Percentiles rank a stretch among this genome's conserved stretches.
phyloP scores from a whole-genome alignment of 2,329 filamentous ascomycete species.

The Alternaria conjuncta region DNA sequence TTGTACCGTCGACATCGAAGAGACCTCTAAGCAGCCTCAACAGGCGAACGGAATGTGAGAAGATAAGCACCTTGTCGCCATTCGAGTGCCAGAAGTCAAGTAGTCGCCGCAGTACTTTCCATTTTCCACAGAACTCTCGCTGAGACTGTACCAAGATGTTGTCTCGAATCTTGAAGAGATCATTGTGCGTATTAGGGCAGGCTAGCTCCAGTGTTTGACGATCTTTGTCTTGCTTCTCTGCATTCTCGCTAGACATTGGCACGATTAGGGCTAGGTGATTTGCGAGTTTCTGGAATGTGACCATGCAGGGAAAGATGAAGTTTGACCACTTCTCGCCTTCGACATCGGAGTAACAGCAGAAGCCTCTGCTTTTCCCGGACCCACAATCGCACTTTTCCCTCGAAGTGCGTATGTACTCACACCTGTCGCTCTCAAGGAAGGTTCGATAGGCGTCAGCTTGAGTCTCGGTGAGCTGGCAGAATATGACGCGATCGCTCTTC shows the following conservation, averaged over 20 bases:
- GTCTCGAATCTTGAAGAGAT: conserved; percentile 76
- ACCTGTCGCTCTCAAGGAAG: conserved; percentile 74
- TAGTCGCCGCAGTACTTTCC: conserved; percentile 87
- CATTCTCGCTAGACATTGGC: conserved; percentile 67
- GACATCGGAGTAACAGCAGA: conserved; percentile 74
- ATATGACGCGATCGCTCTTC: conserved; percentile 93
- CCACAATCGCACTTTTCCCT: conserved; percentile 73
- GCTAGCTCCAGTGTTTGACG: conserved; percentile 75
- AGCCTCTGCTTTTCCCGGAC: conserved; percentile 74
- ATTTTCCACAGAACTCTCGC: conserved; percentile 94
- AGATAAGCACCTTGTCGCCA: conserved; percentile 93
- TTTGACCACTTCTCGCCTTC: conserved; percentile 71
- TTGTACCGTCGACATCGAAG: conserved; percentile 76
- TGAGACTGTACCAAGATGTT: conserved; percentile 82
- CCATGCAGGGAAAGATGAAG: conserved; percentile 84
- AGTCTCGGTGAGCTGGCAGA: conserved; percentile 84
- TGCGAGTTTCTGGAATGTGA: conserved; percentile 82
- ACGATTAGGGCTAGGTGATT: conserved; percentile 93
- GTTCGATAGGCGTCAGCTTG: conserved; percentile 85
- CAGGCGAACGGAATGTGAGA: conserved; percentile 88
- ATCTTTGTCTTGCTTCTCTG: conserved; percentile 79
- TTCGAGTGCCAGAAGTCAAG: conserved; percentile 88
- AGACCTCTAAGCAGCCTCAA: conserved; percentile 83
- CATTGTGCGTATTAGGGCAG: conserved; percentile 75
- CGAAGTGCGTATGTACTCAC: conserved; percentile 71